These are phyloP conservation scores for Blastobotrys petasosporus DNA, from an alignment of 1,139 yeast species.

Conservation along the genomic window DNA sequence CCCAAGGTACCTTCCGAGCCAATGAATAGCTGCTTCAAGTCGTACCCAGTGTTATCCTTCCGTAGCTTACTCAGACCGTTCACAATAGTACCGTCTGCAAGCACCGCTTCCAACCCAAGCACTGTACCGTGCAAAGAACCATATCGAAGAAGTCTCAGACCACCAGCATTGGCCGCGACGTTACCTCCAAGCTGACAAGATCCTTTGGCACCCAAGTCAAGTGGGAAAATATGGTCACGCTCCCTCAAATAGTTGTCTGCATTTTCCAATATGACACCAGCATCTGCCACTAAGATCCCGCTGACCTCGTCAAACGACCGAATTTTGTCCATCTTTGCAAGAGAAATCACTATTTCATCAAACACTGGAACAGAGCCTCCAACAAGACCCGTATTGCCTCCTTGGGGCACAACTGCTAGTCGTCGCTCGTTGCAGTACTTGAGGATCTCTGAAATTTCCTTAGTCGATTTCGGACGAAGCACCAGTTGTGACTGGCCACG, in stretches of 20 bases:
- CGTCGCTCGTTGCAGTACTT: slow-evolving; percentile 74
- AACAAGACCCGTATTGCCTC: slow-evolving; percentile 95
- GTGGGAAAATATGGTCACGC: slow-evolving; percentile 82
- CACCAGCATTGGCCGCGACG: slow-evolving; percentile 96
- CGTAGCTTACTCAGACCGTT: slow-evolving; percentile 77
- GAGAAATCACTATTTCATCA: slow-evolving; percentile 77
- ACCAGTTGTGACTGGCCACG: slow-evolving; percentile 79
- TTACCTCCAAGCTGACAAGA: slow-evolving; percentile 96
- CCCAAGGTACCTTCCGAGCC: slow-evolving; percentile 94
- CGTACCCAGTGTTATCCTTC: slow-evolving; percentile 93
- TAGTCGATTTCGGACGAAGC: slow-evolving; percentile 75
- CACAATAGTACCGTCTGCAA: slow-evolving; percentile 81
- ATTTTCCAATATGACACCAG: slow-evolving; percentile 82
- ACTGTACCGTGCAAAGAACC: slow-evolving; percentile 93
- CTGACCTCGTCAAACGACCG: slow-evolving; percentile 76
- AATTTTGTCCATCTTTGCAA: slow-evolving; percentile 67
- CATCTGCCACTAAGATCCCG: slow-evolving; percentile 83
- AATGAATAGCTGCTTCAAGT: slow-evolving; percentile 82
- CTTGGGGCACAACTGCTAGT: slow-evolving; percentile 91
- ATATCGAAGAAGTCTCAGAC: slow-evolving; percentile 76
- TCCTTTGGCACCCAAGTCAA: slow-evolving; percentile 95
- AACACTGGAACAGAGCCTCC: slow-evolving; percentile 94
- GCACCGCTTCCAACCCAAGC: slow-evolving; percentile 83
- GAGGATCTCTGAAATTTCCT: slow-evolving; percentile 70
- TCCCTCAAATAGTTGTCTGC: slow-evolving; percentile 80